Conservation (phyloP, 768 basidiomycete genomes). For the Mrakia frigida region DNA sequence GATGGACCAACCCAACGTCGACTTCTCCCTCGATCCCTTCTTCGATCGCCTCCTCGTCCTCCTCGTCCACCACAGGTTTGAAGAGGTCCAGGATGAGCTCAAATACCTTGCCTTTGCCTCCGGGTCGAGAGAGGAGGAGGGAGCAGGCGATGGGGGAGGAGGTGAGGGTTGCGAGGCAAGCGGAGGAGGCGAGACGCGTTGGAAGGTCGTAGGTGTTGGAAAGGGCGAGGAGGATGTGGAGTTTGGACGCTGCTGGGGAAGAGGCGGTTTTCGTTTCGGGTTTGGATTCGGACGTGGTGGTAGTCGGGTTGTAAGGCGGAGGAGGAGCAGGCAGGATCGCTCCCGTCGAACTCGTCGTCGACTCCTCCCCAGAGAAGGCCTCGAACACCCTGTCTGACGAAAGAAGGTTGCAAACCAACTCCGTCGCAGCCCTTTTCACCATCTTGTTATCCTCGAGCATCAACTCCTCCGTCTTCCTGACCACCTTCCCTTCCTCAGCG, state of each 20-base stretch:
- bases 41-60: constrained; percentile 41
- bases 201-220: constrained; percentile 78
- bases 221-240: constrained; percentile 77
- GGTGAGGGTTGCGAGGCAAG: constrained; percentile 77
- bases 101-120: constrained; percentile 36
- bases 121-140: constrained; percentile 14
- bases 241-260: constrained; percentile 42
- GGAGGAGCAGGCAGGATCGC: constrained; percentile 5
- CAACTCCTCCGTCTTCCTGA: constrained; percentile 39
- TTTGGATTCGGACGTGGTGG: background rate
- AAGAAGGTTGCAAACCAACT: constrained; percentile 87
- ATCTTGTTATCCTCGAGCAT: constrained; percentile 67
- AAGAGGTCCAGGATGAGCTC: constrained; percentile 25
- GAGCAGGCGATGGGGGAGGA: constrained; percentile 44
- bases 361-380: constrained; percentile 52
- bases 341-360: background rate
- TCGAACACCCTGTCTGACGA: constrained; percentile 69
- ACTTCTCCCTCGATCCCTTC: background rate
- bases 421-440: constrained; percentile 78
- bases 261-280: constrained; percentile 25
- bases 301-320: background rate
- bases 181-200: constrained; percentile 84
- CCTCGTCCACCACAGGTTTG: constrained; percentile 31
- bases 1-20: background rate
- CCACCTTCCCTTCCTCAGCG: constrained; percentile 47